Evolutionary conservation across 1,284 basidiomycete species (phyloP).

Genomic region (Trametes pubescens): DNA sequence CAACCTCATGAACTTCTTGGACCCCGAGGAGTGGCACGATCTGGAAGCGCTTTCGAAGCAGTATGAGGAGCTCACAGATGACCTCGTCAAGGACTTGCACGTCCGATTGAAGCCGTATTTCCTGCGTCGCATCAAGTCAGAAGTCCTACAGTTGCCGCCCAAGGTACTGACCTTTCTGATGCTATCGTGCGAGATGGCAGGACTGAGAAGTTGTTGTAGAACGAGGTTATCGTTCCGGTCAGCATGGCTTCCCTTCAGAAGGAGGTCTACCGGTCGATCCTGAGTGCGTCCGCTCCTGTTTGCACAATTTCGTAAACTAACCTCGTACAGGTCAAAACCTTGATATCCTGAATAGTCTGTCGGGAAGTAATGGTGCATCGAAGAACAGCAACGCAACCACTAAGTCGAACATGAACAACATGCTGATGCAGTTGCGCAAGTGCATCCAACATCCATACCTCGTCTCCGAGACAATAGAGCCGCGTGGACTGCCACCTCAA

Average conservation of each 20-base stretch:
- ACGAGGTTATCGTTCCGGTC: slow-evolving; percentile 91
- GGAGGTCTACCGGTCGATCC: slow-evolving; percentile 86
- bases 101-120: slow-evolving; percentile 88
- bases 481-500: slow-evolving; percentile 62
- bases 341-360: slow-evolving; percentile 67
- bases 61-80: slow-evolving; percentile 81
- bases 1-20: slow-evolving; percentile 95
- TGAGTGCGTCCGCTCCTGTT: slow-evolving; percentile 56
- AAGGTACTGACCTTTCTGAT: slow-evolving; percentile 63
- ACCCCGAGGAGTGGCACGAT: slow-evolving; percentile 78
- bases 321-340: slow-evolving; percentile 67
- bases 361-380: slow-evolving; percentile 45
- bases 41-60: slow-evolving; percentile 75
- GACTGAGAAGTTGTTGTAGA: slow-evolving; percentile 50
- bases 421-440: slow-evolving; percentile 90
- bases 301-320: neutral
- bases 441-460: slow-evolving; percentile 91
- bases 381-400: slow-evolving; percentile 46
- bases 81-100: slow-evolving; percentile 83
- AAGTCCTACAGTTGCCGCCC: slow-evolving; percentile 91
- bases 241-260: slow-evolving; percentile 91
- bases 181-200: neutral
- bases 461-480: slow-evolving; percentile 84
- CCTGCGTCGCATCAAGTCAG: slow-evolving; percentile 90
- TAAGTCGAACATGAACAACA: slow-evolving; percentile 73